These are phyloP conservation scores for Barnettozyma pratensis DNA, from an alignment of 805 yeast genomes.

Conservation along the genomic window DNA sequence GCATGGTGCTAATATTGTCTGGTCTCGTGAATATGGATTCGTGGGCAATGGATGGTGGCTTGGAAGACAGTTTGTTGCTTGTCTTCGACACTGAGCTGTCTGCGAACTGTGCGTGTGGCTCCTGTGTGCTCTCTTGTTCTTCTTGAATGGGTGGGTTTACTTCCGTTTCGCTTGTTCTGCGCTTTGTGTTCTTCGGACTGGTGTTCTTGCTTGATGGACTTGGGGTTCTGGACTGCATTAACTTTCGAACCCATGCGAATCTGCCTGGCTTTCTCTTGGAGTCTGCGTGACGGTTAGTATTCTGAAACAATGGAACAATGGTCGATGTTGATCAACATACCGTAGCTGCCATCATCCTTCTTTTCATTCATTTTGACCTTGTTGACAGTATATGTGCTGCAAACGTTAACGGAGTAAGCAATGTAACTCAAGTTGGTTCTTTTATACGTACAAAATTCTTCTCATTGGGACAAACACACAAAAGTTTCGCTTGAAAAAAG, in stretches of 20 bases:
- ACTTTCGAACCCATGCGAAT: slow-evolving; percentile 17
- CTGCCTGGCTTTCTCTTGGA: slow-evolving; percentile 10
- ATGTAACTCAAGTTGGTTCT: too few relatives aligned
- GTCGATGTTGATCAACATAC: too few relatives aligned
- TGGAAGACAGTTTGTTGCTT: not conserved
- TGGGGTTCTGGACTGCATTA: slow-evolving; percentile 10
- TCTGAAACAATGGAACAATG: too few relatives aligned
- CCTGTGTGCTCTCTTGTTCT: too few relatives aligned
- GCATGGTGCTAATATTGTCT: slow-evolving; percentile 29
- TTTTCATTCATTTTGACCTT: too few relatives aligned
- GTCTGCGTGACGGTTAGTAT: not conserved
- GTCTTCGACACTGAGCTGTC: not conserved
- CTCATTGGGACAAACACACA: too few relatives aligned
- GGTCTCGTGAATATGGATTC: slow-evolving; percentile 10
- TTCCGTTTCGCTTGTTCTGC: not conserved
- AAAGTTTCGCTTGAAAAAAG: too few relatives aligned
- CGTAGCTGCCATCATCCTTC: too few relatives aligned
- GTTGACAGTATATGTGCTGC: too few relatives aligned
- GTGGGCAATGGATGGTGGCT: slow-evolving; percentile 7
- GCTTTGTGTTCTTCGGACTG: not conserved
- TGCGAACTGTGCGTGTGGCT: too few relatives aligned
- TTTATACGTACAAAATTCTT: too few relatives aligned
- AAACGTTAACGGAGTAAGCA: too few relatives aligned
- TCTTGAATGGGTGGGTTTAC: not conserved
- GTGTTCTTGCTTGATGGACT: not conserved